Conservation (phyloP, 108 stramenopile species). For the Cylindrotheca closterium region DNA sequence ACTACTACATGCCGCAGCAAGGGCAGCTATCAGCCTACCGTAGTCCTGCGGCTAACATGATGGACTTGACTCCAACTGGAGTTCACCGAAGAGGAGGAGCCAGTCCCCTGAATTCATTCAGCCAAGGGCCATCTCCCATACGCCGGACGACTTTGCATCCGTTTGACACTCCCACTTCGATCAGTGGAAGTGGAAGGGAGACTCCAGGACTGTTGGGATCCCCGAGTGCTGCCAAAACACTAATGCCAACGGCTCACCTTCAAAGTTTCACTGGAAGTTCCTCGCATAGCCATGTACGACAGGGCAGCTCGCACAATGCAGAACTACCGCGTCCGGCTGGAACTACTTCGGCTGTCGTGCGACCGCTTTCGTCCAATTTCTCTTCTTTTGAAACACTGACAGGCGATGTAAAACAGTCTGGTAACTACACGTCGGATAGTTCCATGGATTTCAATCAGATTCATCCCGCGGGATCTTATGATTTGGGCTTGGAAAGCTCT, state of each 20-base stretch:
- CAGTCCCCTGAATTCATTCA: conserved; percentile 25
- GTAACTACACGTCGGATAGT: background rate
- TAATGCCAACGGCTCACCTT: no score
- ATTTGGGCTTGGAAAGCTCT: background rate
- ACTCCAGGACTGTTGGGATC: background rate
- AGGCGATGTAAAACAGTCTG: background rate
- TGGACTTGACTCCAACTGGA: conserved; percentile 1
- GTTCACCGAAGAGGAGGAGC: conserved; percentile 21
- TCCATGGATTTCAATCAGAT: background rate
- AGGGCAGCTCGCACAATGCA: background rate
- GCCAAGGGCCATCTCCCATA: conserved; percentile 9
- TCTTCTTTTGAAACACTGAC: conserved; percentile 25
- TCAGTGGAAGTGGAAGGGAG: background rate
- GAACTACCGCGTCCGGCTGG: background rate
- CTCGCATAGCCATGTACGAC: no score
- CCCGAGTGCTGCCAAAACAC: no score
- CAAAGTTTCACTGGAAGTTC: no score
- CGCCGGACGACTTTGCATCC: conserved; percentile 2
- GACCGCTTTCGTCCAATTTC: conserved; percentile 22
- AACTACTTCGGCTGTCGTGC: background rate
- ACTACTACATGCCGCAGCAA: conserved; percentile 16
- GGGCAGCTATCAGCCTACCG: conserved; percentile 27
- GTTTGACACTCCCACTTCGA: background rate
- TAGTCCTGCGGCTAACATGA: conserved; percentile 20
- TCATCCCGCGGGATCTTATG: background rate